phyloP scores from a whole-genome alignment of 345 rosid genomes.

The Psidium guajava region DNA sequence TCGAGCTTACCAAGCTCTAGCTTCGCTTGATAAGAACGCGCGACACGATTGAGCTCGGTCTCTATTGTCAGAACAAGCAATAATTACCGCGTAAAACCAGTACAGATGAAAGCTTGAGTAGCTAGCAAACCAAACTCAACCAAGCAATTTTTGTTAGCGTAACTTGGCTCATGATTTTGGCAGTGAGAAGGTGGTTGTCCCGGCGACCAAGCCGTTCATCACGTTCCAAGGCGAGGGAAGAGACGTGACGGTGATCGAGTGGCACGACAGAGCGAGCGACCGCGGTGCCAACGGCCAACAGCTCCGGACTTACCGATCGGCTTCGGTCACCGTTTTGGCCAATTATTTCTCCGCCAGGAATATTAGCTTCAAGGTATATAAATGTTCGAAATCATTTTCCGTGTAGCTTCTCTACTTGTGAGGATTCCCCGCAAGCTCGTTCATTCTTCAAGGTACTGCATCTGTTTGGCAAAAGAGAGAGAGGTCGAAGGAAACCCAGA shows the following conservation, averaged over 20 bases:
- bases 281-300: conserved; percentile 79
- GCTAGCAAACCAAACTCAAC: background rate
- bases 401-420: too few species aligned
- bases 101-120: background rate
- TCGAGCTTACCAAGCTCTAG: background rate
- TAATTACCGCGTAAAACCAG: background rate
- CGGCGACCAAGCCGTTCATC: conserved; percentile 68
- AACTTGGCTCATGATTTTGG: background rate
- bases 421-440: too few species aligned
- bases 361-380: conserved; percentile 77
- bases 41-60: background rate
- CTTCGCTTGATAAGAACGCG: background rate
- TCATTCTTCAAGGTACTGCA: background rate
- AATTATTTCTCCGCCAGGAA: conserved; percentile 79
- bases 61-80: background rate
- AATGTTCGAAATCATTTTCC: background rate
- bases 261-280: conserved; percentile 95
- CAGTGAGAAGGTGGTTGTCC: conserved; percentile 94
- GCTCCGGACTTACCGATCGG: conserved; percentile 83
- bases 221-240: conserved; percentile 86
- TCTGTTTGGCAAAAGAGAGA: background rate
- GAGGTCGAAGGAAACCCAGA: background rate
- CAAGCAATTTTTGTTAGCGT: background rate
- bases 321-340: conserved; percentile 82
- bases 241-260: conserved; percentile 70